These are phyloP conservation scores for Trichoderma semiorbis DNA, from an alignment of 2,329 filamentous ascomycete species.

Conservation along the genomic window DNA sequence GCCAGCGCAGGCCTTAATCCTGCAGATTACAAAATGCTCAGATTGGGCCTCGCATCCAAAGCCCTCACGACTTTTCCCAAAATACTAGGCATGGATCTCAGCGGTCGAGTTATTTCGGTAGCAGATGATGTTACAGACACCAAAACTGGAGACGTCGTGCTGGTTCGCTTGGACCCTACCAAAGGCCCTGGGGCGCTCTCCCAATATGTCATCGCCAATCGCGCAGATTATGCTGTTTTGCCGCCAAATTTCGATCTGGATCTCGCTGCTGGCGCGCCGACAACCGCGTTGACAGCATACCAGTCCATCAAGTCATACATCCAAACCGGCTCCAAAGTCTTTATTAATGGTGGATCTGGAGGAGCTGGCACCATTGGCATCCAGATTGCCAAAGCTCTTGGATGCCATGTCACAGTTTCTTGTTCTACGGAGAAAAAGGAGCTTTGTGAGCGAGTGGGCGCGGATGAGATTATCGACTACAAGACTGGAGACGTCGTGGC, in stretches of 20 bases:
- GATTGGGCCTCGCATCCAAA: constrained; percentile 38
- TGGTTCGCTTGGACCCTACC: constrained; percentile 35
- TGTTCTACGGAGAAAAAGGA: constrained; percentile 59
- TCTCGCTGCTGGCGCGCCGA: constrained; percentile 41
- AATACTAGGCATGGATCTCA: constrained; percentile 49
- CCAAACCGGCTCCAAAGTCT: constrained; percentile 52
- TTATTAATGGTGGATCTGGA: constrained; percentile 64
- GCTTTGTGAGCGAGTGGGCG: constrained; percentile 56
- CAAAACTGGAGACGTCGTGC: constrained; percentile 41
- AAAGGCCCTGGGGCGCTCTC: constrained; percentile 40
- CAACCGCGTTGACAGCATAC: constrained; percentile 48
- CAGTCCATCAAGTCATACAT: constrained; percentile 47
- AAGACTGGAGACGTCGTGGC: constrained; percentile 46
- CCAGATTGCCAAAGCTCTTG: constrained; percentile 61
- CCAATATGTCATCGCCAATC: constrained; percentile 39
- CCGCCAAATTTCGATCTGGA: constrained; percentile 39
- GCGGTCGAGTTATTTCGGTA: constrained; percentile 43
- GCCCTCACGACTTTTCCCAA: constrained; percentile 35
- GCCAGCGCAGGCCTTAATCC: constrained; percentile 45
- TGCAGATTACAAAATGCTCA: constrained; percentile 48
- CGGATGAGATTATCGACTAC: constrained; percentile 64
- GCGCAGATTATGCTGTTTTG: constrained; percentile 35
- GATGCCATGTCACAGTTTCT: constrained; percentile 57
- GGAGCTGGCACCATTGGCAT: constrained; percentile 60
- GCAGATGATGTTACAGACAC: constrained; percentile 30